These are phyloP conservation scores for Saururus chinensis DNA, from an alignment of 164 flowering plant genomes.

Conservation along the genomic window DNA sequence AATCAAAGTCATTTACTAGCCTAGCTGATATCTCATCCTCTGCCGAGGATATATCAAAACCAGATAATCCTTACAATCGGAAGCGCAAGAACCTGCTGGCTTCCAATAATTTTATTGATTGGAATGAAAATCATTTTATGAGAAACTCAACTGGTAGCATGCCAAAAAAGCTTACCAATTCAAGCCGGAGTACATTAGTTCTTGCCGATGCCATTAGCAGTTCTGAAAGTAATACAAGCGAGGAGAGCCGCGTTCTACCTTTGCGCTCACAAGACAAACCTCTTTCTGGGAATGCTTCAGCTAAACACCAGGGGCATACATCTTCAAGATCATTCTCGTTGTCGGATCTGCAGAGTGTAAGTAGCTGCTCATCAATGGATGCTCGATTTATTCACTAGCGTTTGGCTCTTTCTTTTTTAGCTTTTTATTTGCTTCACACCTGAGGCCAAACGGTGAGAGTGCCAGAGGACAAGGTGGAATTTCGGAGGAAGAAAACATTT, in stretches of 20 bases:
- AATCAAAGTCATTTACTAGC: conserved; percentile 75
- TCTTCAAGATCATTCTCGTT: conserved; percentile 41
- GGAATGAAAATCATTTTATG: conserved; percentile 16
- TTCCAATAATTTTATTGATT: conserved; percentile 24
- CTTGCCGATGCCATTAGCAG: conserved; percentile 49
- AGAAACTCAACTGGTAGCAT: conserved; percentile 38
- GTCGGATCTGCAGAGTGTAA: conserved; percentile 36
- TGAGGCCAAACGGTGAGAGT: too few relatives aligned
- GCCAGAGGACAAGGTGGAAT: too few relatives aligned
- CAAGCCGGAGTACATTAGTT: conserved; percentile 48
- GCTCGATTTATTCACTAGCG: not conserved
- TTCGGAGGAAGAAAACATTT: too few relatives aligned
- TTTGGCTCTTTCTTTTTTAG: not conserved
- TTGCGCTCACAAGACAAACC: conserved; percentile 26
- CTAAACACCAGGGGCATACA: conserved; percentile 11
- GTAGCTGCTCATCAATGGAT: conserved; percentile 4
- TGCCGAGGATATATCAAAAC: conserved; percentile 50
- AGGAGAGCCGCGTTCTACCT: conserved; percentile 28
- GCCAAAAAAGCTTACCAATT: conserved; percentile 31
- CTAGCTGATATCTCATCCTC: conserved; percentile 35
- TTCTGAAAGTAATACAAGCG: conserved; percentile 19
- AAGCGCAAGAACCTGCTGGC: conserved; percentile 57
- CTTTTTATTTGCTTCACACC: not conserved
- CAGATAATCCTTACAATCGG: conserved; percentile 58
- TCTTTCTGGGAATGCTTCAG: conserved; percentile 5